Evolutionary conservation across 1,284 basidiomycete genomes (phyloP), one percentile per base, ranked within the genome.

Genomic region (Abortiporus biennis): DNA sequence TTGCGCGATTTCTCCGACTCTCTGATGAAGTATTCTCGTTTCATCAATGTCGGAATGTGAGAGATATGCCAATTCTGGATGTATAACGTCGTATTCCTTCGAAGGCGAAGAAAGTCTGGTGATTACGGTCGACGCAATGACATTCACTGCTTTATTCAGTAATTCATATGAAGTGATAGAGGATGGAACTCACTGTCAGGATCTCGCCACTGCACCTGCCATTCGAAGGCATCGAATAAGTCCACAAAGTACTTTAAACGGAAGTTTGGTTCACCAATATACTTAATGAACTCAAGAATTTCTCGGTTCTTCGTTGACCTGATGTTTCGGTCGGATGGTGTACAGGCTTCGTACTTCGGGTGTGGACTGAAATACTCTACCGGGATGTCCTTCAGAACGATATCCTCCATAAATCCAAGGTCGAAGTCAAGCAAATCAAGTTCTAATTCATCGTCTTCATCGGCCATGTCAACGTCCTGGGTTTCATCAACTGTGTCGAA

Each of bases 181-280:
- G 2, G 11, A 31, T 29, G 27, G n/a, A 4, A 58, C 65, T 51
- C 42, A 74, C 72, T 47, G 45, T 74, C 71, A 1, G 69, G 69
- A 50, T 73, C 66, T 3, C 41, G 43, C 40, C 61, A 60, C 4
- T 56, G 51, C 2, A 43, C 44, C 43, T 68, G 63, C 71, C 71
- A 72, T 2, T 42, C 51, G 33, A 66, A 59, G 0, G 16, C 15
- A 2, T 38, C 16, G 35, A 61, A 62, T 3, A 9, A 8, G 27
- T n/a, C 11, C 2, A 65, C 46, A 40, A 61, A 65, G n/a, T 16
- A 19, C 4, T 30, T 23, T 3, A 47, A 24, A 2, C 54, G 44
- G 44, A 72, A 72, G 0, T 37, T 29, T 0, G 53, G 49, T 31
- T 70, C 63, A 31, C 66, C 65, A 4, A 61, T 59, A 43, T 62